Percentiles rank a stretch among this genome's conserved stretches.
Evolutionary conservation across 2,329 filamentous ascomycete species (phyloP).

Genomic region (Nigrospora oryzae): DNA sequence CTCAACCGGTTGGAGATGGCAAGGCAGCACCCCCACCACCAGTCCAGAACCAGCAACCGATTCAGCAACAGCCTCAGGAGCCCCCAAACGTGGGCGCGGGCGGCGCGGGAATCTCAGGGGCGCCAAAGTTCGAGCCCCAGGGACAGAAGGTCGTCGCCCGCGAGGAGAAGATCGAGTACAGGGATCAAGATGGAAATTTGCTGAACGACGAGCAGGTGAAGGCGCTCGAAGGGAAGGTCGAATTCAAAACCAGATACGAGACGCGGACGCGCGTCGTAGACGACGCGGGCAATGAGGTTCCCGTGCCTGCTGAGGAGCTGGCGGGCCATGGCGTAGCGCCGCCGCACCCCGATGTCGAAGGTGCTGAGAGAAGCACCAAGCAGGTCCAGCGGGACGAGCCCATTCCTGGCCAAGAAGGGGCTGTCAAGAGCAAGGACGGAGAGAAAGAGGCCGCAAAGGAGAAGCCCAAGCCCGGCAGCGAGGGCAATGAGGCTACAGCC

Average conservation of each 20-base stretch:
- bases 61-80: conserved; percentile 4
- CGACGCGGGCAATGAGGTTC: conserved; percentile 69
- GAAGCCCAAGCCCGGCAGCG: conserved; percentile 54
- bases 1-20: conserved; percentile 11
- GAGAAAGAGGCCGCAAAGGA: conserved; percentile 34
- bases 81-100: conserved; percentile 11
- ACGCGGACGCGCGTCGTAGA: conserved; percentile 85
- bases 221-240: conserved; percentile 81
- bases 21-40: conserved; percentile 11
- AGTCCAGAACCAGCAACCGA: conserved; percentile 3
- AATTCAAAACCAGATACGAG: conserved; percentile 92
- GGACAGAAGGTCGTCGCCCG: conserved; percentile 41
- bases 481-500: conserved; percentile 48
- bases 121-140: conserved; percentile 35
- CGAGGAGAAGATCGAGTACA: conserved; percentile 86
- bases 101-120: conserved; percentile 31
- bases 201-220: conserved; percentile 78
- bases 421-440: conserved; percentile 46
- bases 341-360: conserved; percentile 53
- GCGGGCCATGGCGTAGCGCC: conserved; percentile 38
- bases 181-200: conserved; percentile 87
- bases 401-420: conserved; percentile 24
- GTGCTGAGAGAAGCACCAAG: conserved; percentile 50
- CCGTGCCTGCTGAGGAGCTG: conserved; percentile 30
- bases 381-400: conserved; percentile 25